These are phyloP conservation scores for Pythium insidiosum DNA, from an alignment of 352 stramenopile species.

Conservation along the genomic window DNA sequence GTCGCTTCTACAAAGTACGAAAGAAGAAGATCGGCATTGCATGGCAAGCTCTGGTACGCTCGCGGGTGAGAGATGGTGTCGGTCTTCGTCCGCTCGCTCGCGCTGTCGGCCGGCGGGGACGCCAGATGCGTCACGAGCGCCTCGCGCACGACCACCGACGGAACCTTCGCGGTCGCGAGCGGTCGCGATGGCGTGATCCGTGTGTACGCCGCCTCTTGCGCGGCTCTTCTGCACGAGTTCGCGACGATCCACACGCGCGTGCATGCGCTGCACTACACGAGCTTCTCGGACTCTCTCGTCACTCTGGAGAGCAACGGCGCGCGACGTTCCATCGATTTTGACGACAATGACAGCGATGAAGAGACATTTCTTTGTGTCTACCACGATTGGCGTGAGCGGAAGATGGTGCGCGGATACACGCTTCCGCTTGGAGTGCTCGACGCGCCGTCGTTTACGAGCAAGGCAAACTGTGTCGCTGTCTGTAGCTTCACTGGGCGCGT, in stretches of 20 bases:
- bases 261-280: constrained; percentile 74
- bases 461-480: constrained; percentile 64
- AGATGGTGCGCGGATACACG: constrained; percentile 77
- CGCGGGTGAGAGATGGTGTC: constrained; percentile 52
- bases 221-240: constrained; percentile 76
- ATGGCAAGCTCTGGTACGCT: too few relatives aligned
- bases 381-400: constrained; percentile 77
- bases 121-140: constrained; percentile 46
- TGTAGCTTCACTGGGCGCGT: constrained; percentile 81
- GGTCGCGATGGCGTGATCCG: constrained; percentile 56
- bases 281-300: constrained; percentile 81
- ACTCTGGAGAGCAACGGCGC: constrained; percentile 69
- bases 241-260: constrained; percentile 61
- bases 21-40: neutral
- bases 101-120: constrained; percentile 26
- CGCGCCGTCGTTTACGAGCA: constrained; percentile 35
- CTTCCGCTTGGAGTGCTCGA: constrained; percentile 70
- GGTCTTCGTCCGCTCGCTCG: constrained; percentile 61
- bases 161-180: constrained; percentile 69
- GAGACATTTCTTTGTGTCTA: constrained; percentile 85
- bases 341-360: constrained; percentile 19
- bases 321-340: neutral
- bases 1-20: too few relatives aligned
- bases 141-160: constrained; percentile 52
- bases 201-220: constrained; percentile 73